Conservation (phyloP, 2,329 filamentous ascomycete genomes). For the Bipolaris sorokiniana region DNA sequence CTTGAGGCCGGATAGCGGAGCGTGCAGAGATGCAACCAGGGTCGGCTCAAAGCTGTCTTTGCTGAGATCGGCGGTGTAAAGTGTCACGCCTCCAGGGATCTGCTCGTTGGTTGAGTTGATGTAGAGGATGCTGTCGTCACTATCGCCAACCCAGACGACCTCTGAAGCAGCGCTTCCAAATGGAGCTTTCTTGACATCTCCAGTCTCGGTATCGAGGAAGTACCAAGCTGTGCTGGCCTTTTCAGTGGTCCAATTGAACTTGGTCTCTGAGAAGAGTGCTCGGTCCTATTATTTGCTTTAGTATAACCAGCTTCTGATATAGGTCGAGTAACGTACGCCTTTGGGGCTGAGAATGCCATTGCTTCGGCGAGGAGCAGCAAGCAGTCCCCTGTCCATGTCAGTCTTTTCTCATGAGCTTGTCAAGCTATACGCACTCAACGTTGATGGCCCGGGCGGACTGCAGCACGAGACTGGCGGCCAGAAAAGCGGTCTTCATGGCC, state of each 20-base stretch:
- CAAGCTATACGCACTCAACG: slow-evolving; percentile 29
- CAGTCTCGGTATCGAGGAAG: slow-evolving; percentile 39
- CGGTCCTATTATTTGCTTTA: slow-evolving; percentile 32
- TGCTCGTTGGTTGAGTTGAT: slow-evolving; percentile 68
- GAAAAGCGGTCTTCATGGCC: slow-evolving; percentile 33
- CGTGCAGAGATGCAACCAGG: slow-evolving; percentile 51
- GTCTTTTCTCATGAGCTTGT: background rate
- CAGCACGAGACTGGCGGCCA: slow-evolving; percentile 36
- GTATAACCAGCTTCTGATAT: background rate
- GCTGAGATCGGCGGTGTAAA: slow-evolving; percentile 44
- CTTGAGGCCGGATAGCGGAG: slow-evolving; percentile 58
- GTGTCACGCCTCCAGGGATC: slow-evolving; percentile 42
- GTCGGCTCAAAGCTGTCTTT: slow-evolving; percentile 35
- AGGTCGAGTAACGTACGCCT: slow-evolving; percentile 29
- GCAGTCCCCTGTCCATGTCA: slow-evolving; percentile 25
- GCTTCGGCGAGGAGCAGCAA: slow-evolving; percentile 41
- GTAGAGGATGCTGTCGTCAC: slow-evolving; percentile 63
- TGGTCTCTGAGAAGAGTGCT: slow-evolving; percentile 44
- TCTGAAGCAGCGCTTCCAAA: slow-evolving; percentile 43
- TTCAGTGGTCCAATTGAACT: slow-evolving; percentile 45
- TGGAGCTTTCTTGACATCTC: slow-evolving; percentile 42
- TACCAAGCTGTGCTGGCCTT: slow-evolving; percentile 58
- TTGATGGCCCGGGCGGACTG: slow-evolving; percentile 35
- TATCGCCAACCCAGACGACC: slow-evolving; percentile 43
- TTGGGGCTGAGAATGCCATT: slow-evolving; percentile 42